Conservation (phyloP, 2,329 filamentous ascomycete species). For the Conoideocrella luteorostrata region DNA sequence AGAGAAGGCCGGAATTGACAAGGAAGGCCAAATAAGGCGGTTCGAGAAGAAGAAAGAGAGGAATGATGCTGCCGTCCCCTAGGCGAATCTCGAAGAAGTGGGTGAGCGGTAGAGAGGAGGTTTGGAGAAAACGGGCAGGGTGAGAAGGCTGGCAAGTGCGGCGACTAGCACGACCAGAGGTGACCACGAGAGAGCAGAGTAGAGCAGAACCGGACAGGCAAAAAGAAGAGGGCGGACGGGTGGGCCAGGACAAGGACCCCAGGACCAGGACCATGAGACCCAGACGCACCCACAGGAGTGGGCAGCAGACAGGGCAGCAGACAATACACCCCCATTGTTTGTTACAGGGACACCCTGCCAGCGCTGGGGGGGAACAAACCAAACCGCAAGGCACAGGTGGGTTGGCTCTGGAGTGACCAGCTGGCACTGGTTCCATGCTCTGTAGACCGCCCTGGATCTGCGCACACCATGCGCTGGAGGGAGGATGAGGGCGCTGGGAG, state of each 20-base stretch:
- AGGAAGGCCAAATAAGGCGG: neutral
- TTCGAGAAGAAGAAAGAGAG: conserved; percentile 1
- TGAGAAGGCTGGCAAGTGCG: conserved; percentile 8
- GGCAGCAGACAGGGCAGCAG: conserved; percentile 4
- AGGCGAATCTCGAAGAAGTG: conserved; percentile 3
- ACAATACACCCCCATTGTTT: too few relatives aligned
- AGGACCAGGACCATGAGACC: conserved; percentile 7
- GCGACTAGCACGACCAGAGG: conserved; percentile 6
- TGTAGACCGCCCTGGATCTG: too few relatives aligned
- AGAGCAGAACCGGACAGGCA: conserved; percentile 4
- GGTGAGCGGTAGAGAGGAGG: conserved; percentile 7
- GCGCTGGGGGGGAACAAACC: too few relatives aligned
- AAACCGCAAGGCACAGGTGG: too few relatives aligned
- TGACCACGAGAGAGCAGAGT: conserved; percentile 3
- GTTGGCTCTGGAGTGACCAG: too few relatives aligned
- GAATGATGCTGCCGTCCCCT: neutral
- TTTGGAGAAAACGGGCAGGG: conserved; percentile 6
- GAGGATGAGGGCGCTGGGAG: too few relatives aligned
- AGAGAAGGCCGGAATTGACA: neutral
- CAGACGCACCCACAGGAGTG: conserved; percentile 5
- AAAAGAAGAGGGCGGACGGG: conserved; percentile 4
- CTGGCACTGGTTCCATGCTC: too few relatives aligned
- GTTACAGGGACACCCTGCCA: conserved; percentile 1
- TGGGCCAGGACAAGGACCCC: conserved; percentile 8
- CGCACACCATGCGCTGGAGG: too few relatives aligned